A percentile compares a stretch with the other conserved stretches of the same genome.
phyloP scores from a whole-genome alignment of 345 rosid genomes.

The Gossypium longicalyx region DNA sequence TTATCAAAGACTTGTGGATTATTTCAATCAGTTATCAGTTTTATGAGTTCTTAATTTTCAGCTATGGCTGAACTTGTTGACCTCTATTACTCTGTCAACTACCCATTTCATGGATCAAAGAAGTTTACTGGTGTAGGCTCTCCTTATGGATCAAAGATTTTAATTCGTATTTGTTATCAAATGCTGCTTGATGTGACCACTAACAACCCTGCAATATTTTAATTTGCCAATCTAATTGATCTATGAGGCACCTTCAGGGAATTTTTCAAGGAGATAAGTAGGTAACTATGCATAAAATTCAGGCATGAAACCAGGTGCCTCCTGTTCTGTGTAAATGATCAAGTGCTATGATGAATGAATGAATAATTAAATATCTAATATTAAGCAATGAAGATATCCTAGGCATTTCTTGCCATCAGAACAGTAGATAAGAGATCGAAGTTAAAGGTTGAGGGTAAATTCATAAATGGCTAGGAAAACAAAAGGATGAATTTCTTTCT shows the following conservation, averaged over 20 bases:
- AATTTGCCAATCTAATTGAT: neutral
- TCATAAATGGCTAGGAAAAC: neutral
- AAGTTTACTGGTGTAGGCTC: neutral
- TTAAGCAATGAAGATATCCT: neutral
- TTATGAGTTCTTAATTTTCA: neutral
- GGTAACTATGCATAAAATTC: neutral
- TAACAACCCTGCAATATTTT: neutral
- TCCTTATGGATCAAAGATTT: neutral
- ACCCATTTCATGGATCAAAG: neutral
- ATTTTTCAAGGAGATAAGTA: neutral
- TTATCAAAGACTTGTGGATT: neutral
- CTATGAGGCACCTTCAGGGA: neutral
- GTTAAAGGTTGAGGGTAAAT: neutral
- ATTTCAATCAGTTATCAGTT: neutral
- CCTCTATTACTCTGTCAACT: neutral
- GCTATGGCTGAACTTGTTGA: neutral
- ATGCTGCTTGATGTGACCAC: neutral
- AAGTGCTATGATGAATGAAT: neutral
- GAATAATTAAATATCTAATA: neutral
- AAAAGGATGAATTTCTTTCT: neutral
- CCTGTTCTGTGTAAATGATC: neutral
- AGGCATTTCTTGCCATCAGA: neutral
- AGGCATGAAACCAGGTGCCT: slow-evolving; percentile 6
- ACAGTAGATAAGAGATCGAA: neutral
- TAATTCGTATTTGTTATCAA: neutral